These are phyloP conservation scores for Podospora pseudocomata DNA, from an alignment of 495 filamentous ascomycete genomes.

Conservation along the genomic window DNA sequence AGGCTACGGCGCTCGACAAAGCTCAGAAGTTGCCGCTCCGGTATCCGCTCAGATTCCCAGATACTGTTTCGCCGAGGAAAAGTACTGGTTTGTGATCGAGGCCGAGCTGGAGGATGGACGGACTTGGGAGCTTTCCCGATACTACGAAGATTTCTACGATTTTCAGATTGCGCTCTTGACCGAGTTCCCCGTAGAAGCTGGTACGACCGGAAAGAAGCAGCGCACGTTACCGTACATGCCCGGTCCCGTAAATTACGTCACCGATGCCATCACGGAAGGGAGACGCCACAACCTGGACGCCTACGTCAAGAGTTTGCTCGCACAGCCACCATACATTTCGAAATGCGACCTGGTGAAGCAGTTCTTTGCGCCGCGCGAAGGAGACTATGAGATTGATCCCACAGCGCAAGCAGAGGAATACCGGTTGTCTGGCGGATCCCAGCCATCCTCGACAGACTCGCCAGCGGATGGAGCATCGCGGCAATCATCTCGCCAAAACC, in stretches of 20 bases:
- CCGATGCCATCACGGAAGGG: slow-evolving; percentile 92
- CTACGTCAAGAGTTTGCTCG: slow-evolving; percentile 87
- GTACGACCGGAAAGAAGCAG: slow-evolving; percentile 69
- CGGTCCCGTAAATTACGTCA: slow-evolving; percentile 95
- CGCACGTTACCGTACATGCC: slow-evolving; percentile 97
- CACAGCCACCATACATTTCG: slow-evolving; percentile 78
- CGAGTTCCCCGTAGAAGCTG: slow-evolving; percentile 90
- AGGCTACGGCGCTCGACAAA: slow-evolving; percentile 36
- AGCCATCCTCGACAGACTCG: slow-evolving; percentile 62
- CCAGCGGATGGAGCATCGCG: slow-evolving; percentile 57
- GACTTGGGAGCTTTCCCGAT: slow-evolving; percentile 87
- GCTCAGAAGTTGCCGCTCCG: slow-evolving; percentile 46
- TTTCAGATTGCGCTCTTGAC: slow-evolving; percentile 94
- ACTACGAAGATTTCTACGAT: slow-evolving; percentile 98
- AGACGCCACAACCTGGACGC: slow-evolving; percentile 87
- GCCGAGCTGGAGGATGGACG: slow-evolving; percentile 85
- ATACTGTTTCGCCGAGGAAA: slow-evolving; percentile 95
- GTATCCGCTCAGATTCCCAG: slow-evolving; percentile 81
- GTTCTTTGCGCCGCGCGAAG: slow-evolving; percentile 84
- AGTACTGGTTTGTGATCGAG: slow-evolving; percentile 98
- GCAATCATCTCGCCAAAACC: slow-evolving; percentile 70
- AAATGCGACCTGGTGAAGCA: slow-evolving; percentile 77
- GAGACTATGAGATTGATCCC: slow-evolving; percentile 88
- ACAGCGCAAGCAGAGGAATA: slow-evolving; percentile 62
- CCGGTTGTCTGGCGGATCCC: slow-evolving; percentile 66